These are phyloP conservation scores for Huntiella savannae DNA, from an alignment of 2,329 filamentous ascomycete species.

Conservation along the genomic window DNA sequence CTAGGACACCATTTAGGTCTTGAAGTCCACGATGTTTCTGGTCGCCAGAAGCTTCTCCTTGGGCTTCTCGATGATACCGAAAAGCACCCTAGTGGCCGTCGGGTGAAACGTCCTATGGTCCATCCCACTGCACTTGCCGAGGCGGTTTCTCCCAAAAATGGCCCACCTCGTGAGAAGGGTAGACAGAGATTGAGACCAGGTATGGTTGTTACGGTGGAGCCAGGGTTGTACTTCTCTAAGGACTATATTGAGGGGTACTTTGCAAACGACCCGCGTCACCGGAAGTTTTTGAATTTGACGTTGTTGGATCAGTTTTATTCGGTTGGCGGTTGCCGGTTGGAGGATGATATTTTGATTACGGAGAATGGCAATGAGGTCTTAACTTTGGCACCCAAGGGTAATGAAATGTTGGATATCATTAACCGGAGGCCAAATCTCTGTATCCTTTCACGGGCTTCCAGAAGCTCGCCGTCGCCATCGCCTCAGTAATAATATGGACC, in stretches of 20 bases:
- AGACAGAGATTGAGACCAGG: slow-evolving; percentile 31
- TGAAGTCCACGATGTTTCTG: slow-evolving; percentile 42
- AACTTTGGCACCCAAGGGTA: slow-evolving; percentile 58
- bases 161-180: slow-evolving; percentile 17
- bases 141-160: slow-evolving; percentile 6
- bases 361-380: slow-evolving; percentile 65
- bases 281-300: slow-evolving; percentile 43
- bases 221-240: slow-evolving; percentile 59
- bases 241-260: slow-evolving; percentile 55
- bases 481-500: neutral
- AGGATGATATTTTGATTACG: slow-evolving; percentile 75
- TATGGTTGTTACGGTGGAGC: slow-evolving; percentile 64
- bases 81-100: slow-evolving; percentile 16
- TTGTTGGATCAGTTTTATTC: slow-evolving; percentile 51
- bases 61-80: slow-evolving; percentile 15
- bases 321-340: slow-evolving; percentile 80
- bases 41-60: slow-evolving; percentile 21
- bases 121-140: slow-evolving; percentile 19
- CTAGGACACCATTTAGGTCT: slow-evolving; percentile 46
- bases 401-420: slow-evolving; percentile 47
- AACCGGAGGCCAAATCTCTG: slow-evolving; percentile 16
- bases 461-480: neutral
- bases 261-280: slow-evolving; percentile 36
- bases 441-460: no score
- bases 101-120: slow-evolving; percentile 23